These are phyloP conservation scores for Gnaphalium uliginosum DNA, from an alignment of 129 eudicot species.

Conservation along the genomic window DNA sequence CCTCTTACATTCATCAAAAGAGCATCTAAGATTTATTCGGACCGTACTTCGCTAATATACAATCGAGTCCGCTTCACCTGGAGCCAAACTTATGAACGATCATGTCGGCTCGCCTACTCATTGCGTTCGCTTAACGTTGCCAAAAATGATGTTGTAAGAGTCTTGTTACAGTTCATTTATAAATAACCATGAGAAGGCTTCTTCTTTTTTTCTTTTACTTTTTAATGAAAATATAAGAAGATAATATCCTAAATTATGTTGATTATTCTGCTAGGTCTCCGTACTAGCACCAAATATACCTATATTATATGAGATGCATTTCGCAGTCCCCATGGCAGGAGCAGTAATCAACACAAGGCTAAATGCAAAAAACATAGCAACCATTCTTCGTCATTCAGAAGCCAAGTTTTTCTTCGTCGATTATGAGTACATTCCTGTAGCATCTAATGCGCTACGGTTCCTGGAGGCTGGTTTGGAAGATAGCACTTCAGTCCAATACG, in stretches of 20 bases:
- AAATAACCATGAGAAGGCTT: background rate
- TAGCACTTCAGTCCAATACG: background rate
- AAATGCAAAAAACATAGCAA: slow-evolving; percentile 52
- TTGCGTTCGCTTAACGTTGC: slow-evolving; percentile 48
- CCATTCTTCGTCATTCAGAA: slow-evolving; percentile 65
- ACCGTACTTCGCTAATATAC: slow-evolving; percentile 55
- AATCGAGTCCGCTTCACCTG: slow-evolving; percentile 49
- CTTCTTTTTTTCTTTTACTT: no score
- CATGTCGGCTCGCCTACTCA: slow-evolving; percentile 63
- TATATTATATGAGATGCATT: slow-evolving; percentile 71
- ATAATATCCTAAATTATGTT: no score
- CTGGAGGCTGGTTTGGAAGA: slow-evolving; percentile 24
- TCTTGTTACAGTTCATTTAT: background rate
- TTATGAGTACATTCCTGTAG: slow-evolving; percentile 46
- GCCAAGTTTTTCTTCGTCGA: slow-evolving; percentile 69
- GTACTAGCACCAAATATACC: slow-evolving; percentile 74
- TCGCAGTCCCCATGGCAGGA: slow-evolving; percentile 81
- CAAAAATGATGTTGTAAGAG: slow-evolving; percentile 57
- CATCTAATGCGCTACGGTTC: slow-evolving; percentile 51
- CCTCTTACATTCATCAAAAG: slow-evolving; percentile 71
- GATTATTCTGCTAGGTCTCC: slow-evolving; percentile 43
- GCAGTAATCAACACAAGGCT: slow-evolving; percentile 72
- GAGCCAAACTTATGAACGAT: slow-evolving; percentile 59
- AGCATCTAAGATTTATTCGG: slow-evolving; percentile 49
- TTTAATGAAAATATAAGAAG: no score